phyloP scores from a whole-genome alignment of 352 stramenopile species.

The Globisporangium apiculatum region DNA sequence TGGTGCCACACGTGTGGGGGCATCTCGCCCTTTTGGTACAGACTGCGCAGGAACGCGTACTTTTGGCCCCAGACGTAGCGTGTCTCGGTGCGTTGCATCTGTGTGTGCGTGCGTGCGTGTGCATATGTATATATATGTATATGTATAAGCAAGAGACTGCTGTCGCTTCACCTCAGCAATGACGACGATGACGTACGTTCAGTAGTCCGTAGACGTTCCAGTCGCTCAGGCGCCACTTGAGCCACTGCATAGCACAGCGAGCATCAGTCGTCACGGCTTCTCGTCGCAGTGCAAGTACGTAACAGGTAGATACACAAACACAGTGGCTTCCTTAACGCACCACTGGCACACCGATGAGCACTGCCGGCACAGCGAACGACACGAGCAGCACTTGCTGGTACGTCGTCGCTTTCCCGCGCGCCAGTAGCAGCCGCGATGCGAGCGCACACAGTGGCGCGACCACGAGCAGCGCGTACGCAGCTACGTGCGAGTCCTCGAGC shows the following conservation, averaged over 20 bases:
- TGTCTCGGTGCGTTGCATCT: conserved; percentile 51
- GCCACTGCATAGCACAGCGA: conserved; percentile 11
- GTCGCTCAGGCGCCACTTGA: conserved; percentile 16
- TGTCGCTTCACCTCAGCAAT: neutral
- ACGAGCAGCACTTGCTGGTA: conserved; percentile 30
- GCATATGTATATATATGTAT: neutral
- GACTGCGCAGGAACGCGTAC: conserved; percentile 47
- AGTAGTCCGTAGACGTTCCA: conserved; percentile 20
- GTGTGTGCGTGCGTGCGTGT: neutral
- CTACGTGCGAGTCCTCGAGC: conserved; percentile 30
- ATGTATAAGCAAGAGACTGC: neutral
- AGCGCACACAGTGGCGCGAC: conserved; percentile 33
- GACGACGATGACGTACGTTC: conserved; percentile 7
- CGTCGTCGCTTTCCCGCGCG: conserved; percentile 35
- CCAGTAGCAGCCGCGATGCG: conserved; percentile 24
- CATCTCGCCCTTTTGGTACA: conserved; percentile 45
- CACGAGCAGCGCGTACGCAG: conserved; percentile 38
- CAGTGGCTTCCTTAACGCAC: conserved; percentile 11
- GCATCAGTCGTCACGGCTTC: neutral
- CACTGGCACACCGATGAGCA: conserved; percentile 32
- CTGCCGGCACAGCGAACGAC: conserved; percentile 30
- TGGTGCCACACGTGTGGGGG: conserved; percentile 34
- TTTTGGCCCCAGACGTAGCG: conserved; percentile 53
- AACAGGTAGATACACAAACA: neutral
- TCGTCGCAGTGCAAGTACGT: no score